Percentiles rank a stretch among this genome's conserved stretches.
Evolutionary conservation across 176 grass and related monocot genomes (phyloP).

Genomic region (Melocanna baccifera): DNA sequence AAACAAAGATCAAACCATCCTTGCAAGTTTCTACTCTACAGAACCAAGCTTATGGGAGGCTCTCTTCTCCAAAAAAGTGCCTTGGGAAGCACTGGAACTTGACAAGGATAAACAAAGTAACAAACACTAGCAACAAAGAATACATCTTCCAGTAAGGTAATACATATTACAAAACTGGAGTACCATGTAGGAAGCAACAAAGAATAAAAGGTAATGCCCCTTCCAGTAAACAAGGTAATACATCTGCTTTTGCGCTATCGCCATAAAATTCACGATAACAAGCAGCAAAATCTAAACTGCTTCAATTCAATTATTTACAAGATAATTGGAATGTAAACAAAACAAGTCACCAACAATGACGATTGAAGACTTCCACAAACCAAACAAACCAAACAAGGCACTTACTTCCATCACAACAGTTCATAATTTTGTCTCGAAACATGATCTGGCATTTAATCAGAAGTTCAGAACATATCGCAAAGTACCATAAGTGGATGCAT

Average conservation of each 20-base stretch:
- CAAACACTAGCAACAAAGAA: background rate
- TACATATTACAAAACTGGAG: no score
- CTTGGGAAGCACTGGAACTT: background rate
- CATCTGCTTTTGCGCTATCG: background rate
- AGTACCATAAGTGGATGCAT: background rate
- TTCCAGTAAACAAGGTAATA: background rate
- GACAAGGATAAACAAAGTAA: background rate
- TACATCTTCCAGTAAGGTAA: no score
- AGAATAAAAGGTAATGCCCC: background rate
- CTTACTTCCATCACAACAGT: background rate
- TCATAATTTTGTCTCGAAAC: background rate
- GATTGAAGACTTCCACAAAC: background rate
- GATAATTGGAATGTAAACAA: background rate
- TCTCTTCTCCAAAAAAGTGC: background rate
- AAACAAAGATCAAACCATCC: background rate
- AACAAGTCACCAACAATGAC: background rate
- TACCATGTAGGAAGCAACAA: background rate
- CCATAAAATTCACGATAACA: background rate
- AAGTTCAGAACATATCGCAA: conserved; percentile 13
- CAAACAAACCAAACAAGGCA: background rate
- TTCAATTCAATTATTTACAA: background rate
- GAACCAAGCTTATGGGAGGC: background rate
- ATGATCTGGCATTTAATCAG: background rate
- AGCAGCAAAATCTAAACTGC: background rate
- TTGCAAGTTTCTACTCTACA: background rate